Evolutionary conservation across 345 rosid genomes (phyloP), one percentile per base, ranked within the genome.

Genomic region (Passiflora organensis): DNA sequence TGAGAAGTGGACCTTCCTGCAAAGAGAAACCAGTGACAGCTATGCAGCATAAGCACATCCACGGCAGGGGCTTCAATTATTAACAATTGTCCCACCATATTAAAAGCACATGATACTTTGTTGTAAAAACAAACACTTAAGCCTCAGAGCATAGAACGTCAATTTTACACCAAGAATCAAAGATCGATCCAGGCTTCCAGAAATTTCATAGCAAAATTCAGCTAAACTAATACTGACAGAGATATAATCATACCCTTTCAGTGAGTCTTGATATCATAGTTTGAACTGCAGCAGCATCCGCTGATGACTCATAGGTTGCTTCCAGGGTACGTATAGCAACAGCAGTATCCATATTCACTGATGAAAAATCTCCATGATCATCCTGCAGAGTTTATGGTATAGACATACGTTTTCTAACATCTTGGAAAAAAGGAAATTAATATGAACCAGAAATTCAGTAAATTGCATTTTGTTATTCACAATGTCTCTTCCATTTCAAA

Each of bases 281-380:
- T 73, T 93, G 95, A 17, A 93, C 99, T 0, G 91, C 77, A 71
- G 89, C 87, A 70, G 88, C 95, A 87, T 86, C 96, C 0, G 86
- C 81, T 48, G 99, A 89, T 23, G 95, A 80, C 67, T 83, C 85
- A 64, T 86, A 93, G 14, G 99, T 93, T 44, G 96, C 95, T 66
- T 93, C 97, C n/a, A 93, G 90, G 11, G 99, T 93, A 53, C 95
- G 91, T 48, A 93, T 93, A 5, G 99, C 97, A 69, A 93, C 91
- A 69, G 96, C 97, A 51, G 97, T 93, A 66, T 93, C 96, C 99
- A 93, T 93, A 75, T 93, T 93, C 73, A 89, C 99, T 0, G 99
- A 68, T 54, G 99, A 89, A 59, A 94, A 88, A 70, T 94, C 97
- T 21, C 97, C 99, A 59, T 84, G 84, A 75, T 89, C 97, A 69